These are phyloP conservation scores for Coemansia furcata DNA, from an alignment of 192 early-diverging fungal genomes.

Conservation along the genomic window DNA sequence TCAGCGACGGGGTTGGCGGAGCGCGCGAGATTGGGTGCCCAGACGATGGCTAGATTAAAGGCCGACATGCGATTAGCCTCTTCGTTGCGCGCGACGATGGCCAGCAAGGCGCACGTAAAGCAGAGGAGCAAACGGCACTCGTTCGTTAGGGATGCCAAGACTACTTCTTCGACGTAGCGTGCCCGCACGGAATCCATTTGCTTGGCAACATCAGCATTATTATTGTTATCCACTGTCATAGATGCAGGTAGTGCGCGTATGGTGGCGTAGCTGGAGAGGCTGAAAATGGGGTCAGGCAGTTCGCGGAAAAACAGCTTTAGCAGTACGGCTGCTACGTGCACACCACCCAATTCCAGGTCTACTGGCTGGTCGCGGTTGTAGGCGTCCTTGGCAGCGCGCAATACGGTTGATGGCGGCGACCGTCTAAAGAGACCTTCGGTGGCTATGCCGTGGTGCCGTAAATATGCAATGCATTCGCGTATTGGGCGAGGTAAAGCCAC, in stretches of 20 bases:
- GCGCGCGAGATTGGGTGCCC: slow-evolving; percentile 80
- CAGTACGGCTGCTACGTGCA: slow-evolving; percentile 77
- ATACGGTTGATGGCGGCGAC: slow-evolving; percentile 67
- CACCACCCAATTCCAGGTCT: slow-evolving; percentile 60
- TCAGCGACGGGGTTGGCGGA: slow-evolving; percentile 43
- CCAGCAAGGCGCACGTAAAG: slow-evolving; percentile 54
- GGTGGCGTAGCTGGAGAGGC: slow-evolving; percentile 53
- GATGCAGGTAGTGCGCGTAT: slow-evolving; percentile 46
- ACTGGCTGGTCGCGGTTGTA: slow-evolving; percentile 47
- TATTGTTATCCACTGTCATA: not conserved
- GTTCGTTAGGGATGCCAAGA: slow-evolving; percentile 34
- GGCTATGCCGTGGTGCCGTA: slow-evolving; percentile 63
- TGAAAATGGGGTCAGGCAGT: slow-evolving; percentile 69
- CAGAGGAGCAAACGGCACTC: slow-evolving; percentile 28
- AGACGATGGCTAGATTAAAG: slow-evolving; percentile 80
- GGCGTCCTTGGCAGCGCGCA: slow-evolving; percentile 55
- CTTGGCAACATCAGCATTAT: slow-evolving; percentile 20
- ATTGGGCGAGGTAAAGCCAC: slow-evolving; percentile 69
- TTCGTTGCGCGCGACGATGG: slow-evolving; percentile 62
- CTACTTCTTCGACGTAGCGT: slow-evolving; percentile 30
- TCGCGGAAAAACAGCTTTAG: slow-evolving; percentile 84
- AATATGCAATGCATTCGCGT: slow-evolving; percentile 65
- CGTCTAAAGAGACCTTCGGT: slow-evolving; percentile 86
- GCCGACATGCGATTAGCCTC: slow-evolving; percentile 75
- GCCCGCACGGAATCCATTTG: slow-evolving; percentile 27